Evolutionary conservation across 805 yeast genomes (phyloP).

Genomic region (Torulaspora delbrueckii): DNA sequence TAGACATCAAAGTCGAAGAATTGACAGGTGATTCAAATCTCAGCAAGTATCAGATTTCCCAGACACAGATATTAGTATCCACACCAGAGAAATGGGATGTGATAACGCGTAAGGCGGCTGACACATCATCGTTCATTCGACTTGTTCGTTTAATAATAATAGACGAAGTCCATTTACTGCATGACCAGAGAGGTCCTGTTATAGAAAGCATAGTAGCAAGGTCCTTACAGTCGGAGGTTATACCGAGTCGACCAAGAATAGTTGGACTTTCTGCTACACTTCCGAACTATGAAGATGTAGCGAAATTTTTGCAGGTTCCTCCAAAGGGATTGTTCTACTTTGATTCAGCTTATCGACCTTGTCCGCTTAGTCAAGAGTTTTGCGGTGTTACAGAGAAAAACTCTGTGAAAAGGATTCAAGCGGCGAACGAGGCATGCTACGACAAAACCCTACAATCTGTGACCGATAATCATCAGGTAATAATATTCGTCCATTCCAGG

Average conservation of each 20-base stretch:
- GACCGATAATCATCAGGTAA: constrained; percentile 66
- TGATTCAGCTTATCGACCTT: constrained; percentile 81
- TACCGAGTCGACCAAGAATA: constrained; percentile 53
- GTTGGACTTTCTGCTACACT: constrained; percentile 90
- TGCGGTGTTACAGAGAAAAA: constrained; percentile 82
- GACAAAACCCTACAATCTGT: constrained; percentile 67
- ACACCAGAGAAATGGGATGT: constrained; percentile 99
- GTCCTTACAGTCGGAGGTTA: constrained; percentile 39
- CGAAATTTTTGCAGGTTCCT: constrained; percentile 68
- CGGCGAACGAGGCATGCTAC: constrained; percentile 87
- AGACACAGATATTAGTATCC: constrained; percentile 80
- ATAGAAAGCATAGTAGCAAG: constrained; percentile 83
- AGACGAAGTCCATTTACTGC: constrained; percentile 89
- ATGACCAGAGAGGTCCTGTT: constrained; percentile 94
- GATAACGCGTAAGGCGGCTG: constrained; percentile 75
- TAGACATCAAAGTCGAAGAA: constrained; percentile 73
- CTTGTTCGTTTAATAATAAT: constrained; percentile 69
- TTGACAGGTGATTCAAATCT: constrained; percentile 85
- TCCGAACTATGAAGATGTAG: constrained; percentile 86
- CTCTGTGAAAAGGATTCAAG: constrained; percentile 68
- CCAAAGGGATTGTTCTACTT: constrained; percentile 67
- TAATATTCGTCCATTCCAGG: constrained; percentile 89
- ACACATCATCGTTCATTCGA: constrained; percentile 55
- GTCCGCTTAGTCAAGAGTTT: constrained; percentile 85
- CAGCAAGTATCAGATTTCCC: constrained; percentile 66